Evolutionary conservation across 177 flowering plant genomes (phyloP), one percentile per base, ranked within the genome.

Genomic region (Tripterygium wilfordii): DNA sequence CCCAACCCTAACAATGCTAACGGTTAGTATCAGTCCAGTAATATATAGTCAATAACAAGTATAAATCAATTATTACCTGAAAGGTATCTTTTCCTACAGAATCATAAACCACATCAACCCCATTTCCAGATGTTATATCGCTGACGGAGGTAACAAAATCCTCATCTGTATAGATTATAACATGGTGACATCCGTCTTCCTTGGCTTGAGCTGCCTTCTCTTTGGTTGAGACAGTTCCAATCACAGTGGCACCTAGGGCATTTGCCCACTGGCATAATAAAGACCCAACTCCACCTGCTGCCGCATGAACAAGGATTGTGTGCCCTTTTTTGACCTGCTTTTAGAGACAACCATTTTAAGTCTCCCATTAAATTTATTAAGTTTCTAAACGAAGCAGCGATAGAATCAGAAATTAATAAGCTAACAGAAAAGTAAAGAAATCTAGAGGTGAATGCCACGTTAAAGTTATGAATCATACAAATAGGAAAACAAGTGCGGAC

Each of bases 251-350:
- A 47, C 91, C 94, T 36, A 85, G 81, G 27, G 88, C 79, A 53
- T 70, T 81, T 21, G 89, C 96, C 95, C 96, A 91, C 44, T 91
- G 96, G 76, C 96, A 87, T 46, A 91, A 51, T 16, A 90, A 57
- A 39, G 91, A 87, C 26, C 98, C 98, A 48, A 77, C 83, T 48
- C 98, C 98, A 48, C 96, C 98, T 53, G 96, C 98, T 62, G 98
- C 96, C 28, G 96, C 96, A 62, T 90, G 98, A 42, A 91, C 76
- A 53, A 91, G 86, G 48, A 87, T 61, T 15, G 75, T 75, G 56
- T 85, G 92, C 16, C 92, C 95, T 27, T 68, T 48, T 69, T 83
- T 86, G 57, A 91, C 96, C 96, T 87, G 75, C n/a, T n/a, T n/a
- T 39, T 3, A 28, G 17, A 31, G 26, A 53, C 2, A 14, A 15